These are phyloP conservation scores for Emericellopsis terricola DNA, from an alignment of 495 filamentous ascomycete species.

Conservation along the genomic window DNA sequence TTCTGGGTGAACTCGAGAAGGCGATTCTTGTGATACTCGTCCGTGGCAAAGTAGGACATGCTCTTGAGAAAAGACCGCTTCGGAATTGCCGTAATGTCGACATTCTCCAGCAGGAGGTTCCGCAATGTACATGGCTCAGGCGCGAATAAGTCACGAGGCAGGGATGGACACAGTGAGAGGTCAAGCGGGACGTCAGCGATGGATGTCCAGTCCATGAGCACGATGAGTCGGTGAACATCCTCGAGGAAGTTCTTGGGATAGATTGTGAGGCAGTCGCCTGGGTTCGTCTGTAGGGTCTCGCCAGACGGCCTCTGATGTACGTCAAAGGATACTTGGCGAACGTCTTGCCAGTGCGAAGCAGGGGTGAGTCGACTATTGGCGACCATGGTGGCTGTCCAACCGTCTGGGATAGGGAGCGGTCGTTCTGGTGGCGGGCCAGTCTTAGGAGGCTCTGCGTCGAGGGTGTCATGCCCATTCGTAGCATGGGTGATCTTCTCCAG, in stretches of 20 bases:
- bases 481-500: background rate
- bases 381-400: constrained; percentile 21
- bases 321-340: constrained; percentile 51
- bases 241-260: constrained; percentile 70
- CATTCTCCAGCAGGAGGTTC: constrained; percentile 55
- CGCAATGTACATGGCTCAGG: constrained; percentile 37
- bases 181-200: constrained; percentile 40
- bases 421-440: constrained; percentile 15
- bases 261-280: constrained; percentile 62
- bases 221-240: constrained; percentile 59
- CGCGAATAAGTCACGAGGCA: background rate
- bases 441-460: constrained; percentile 1
- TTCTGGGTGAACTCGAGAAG: constrained; percentile 66
- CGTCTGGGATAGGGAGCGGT: constrained; percentile 37
- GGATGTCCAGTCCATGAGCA: constrained; percentile 54
- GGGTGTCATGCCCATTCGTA: constrained; percentile 5
- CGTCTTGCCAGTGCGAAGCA: constrained; percentile 76
- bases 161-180: background rate
- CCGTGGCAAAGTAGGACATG: constrained; percentile 52
- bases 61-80: constrained; percentile 67
- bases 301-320: constrained; percentile 14
- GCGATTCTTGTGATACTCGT: constrained; percentile 60
- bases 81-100: constrained; percentile 81
- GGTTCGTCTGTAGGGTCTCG: constrained; percentile 24
- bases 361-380: constrained; percentile 62